phyloP scores from a whole-genome alignment of 257 asterid species.

The Salvia hispanica region DNA sequence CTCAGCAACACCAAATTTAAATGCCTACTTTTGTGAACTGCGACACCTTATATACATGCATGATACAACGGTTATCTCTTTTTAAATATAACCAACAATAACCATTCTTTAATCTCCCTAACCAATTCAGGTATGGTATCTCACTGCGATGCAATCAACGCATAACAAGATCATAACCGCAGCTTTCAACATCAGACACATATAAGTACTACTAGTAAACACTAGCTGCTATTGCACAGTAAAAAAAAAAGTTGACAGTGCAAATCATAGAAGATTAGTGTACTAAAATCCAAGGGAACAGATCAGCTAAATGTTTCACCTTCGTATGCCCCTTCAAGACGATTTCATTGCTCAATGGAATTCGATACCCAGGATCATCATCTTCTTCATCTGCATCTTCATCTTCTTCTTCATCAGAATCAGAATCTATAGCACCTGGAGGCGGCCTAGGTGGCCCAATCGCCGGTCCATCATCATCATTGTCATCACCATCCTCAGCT shows the following conservation, averaged over 20 bases:
- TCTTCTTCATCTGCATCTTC: slow-evolving; percentile 53
- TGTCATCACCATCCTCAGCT: too few species aligned
- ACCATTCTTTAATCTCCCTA: slow-evolving; percentile 5
- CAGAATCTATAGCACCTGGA: slow-evolving; percentile 28
- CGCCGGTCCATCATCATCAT: slow-evolving; percentile 42
- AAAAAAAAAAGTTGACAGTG: not conserved
- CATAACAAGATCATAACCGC: slow-evolving; percentile 1
- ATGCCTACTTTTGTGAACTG: not conserved
- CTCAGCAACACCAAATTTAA: not conserved
- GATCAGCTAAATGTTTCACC: slow-evolving; percentile 41
- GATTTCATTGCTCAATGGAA: slow-evolving; percentile 94
- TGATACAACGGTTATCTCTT: slow-evolving; percentile 3
- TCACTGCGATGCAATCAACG: not conserved
- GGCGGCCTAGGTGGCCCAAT: slow-evolving; percentile 76
- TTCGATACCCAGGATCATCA: slow-evolving; percentile 53
- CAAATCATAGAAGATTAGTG: not conserved
- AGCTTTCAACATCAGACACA: slow-evolving; percentile 4
- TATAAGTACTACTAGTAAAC: not conserved
- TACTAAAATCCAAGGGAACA: slow-evolving; percentile 3
- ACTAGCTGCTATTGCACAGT: slow-evolving; percentile 6
- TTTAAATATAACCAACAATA: slow-evolving; percentile 5
- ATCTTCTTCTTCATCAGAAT: slow-evolving; percentile 45
- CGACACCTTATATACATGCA: not conserved
- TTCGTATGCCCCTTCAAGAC: slow-evolving; percentile 89
- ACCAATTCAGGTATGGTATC: slow-evolving; percentile 1